Conservation (phyloP, 257 asterid genomes). For the Solanum verrucosum region DNA sequence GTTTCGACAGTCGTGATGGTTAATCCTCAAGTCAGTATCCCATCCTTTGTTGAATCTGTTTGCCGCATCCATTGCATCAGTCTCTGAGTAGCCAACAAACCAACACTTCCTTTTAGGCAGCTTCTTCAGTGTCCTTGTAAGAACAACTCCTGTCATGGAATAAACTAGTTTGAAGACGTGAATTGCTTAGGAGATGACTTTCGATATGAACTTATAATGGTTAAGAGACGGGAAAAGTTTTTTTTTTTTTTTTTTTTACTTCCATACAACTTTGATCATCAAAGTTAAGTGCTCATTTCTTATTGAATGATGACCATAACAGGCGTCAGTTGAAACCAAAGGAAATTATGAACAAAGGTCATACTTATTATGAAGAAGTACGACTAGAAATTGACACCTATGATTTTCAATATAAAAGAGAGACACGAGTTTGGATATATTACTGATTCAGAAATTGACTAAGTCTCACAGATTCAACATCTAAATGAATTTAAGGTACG, state of each 20-base stretch:
- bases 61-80: conserved; percentile 26
- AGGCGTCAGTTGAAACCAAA: background rate
- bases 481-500: background rate
- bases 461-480: background rate
- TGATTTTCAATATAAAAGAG: background rate
- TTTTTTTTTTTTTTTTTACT: background rate
- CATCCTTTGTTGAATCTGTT: conserved; percentile 38
- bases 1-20: conserved; percentile 63
- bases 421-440: background rate
- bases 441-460: background rate
- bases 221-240: background rate
- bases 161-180: background rate
- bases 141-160: conserved; percentile 43
- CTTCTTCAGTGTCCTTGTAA: conserved; percentile 36
- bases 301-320: background rate
- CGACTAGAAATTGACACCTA: background rate
- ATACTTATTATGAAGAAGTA: background rate
- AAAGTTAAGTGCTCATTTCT: background rate
- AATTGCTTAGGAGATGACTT: background rate
- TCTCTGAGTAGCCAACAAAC: conserved; percentile 53
- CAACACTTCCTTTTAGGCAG: conserved; percentile 60
- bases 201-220: background rate
- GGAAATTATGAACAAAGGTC: background rate
- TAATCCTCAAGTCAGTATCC: conserved; percentile 52
- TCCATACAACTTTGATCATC: background rate